These are phyloP conservation scores for Didymella exigua DNA, from an alignment of 2,329 filamentous ascomycete genomes.

Conservation along the genomic window DNA sequence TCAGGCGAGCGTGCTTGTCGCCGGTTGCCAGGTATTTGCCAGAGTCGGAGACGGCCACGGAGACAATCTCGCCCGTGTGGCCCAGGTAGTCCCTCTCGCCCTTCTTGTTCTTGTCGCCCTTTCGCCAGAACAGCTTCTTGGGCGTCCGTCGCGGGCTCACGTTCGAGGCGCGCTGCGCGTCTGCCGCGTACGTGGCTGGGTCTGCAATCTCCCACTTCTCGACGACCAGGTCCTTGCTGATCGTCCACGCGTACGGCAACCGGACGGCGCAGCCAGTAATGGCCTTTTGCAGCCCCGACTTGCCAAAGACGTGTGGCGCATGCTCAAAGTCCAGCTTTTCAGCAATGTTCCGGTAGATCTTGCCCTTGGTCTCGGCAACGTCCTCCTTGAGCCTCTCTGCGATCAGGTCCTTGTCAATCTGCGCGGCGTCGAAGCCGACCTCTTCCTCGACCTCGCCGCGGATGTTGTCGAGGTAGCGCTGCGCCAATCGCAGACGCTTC, in stretches of 20 bases:
- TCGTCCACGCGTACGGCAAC: conserved; percentile 83
- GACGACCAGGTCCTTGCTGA: conserved; percentile 81
- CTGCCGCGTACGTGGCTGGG: conserved; percentile 36
- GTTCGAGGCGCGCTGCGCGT: conserved; percentile 39
- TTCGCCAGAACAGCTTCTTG: conserved; percentile 66
- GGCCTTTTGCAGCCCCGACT: conserved; percentile 75
- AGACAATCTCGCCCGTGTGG: conserved; percentile 80
- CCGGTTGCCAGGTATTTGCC: conserved; percentile 92
- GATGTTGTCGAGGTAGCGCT: conserved; percentile 91
- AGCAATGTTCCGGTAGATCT: conserved; percentile 81
- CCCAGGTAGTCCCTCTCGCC: conserved; percentile 68
- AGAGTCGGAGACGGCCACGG: conserved; percentile 84
- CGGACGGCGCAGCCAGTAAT: conserved; percentile 82
- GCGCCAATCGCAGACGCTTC: conserved; percentile 81
- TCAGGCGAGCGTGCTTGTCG: conserved; percentile 79
- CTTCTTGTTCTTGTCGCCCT: conserved; percentile 64
- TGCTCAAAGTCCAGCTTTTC: conserved; percentile 71
- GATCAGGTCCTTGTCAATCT: conserved; percentile 91
- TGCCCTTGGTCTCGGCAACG: conserved; percentile 87
- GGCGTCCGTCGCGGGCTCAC: conserved; percentile 65
- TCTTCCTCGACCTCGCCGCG: conserved; percentile 75
- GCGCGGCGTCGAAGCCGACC: conserved; percentile 87
- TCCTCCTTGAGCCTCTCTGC: conserved; percentile 86
- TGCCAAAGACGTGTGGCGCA: conserved; percentile 73
- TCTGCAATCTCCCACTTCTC: conserved; percentile 88